Conservation (phyloP, 2,329 filamentous ascomycete species). For the Ambrosiella cleistominuta region DNA sequence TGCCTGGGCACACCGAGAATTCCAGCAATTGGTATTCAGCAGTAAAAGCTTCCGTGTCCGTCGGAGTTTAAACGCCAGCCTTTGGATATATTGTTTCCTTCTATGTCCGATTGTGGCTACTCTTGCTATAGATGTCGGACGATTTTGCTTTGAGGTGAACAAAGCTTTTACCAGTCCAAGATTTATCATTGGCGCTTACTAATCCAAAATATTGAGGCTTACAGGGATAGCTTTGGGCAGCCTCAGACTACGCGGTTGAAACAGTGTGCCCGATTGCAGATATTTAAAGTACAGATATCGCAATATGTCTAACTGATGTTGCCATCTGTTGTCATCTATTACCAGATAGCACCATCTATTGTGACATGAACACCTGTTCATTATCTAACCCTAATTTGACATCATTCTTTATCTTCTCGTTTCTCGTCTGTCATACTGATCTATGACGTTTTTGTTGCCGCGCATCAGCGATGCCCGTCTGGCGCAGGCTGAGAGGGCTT, state of each 20-base stretch:
- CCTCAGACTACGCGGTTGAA: background rate
- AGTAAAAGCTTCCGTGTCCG: background rate
- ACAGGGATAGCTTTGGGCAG: background rate
- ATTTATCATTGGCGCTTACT: no score
- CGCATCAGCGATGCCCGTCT: slow-evolving; percentile 23
- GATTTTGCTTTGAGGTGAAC: background rate
- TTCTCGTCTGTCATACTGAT: background rate
- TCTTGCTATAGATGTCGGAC: background rate
- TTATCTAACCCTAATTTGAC: background rate
- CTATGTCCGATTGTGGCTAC: background rate
- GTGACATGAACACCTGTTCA: background rate
- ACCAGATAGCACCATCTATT: no score
- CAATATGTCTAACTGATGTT: background rate
- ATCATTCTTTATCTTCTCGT: background rate
- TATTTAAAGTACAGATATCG: background rate
- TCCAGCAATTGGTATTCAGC: background rate
- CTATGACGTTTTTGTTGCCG: background rate
- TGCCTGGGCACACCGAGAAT: no score
- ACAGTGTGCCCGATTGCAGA: background rate
- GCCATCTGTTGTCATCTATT: no score
- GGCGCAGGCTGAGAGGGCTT: slow-evolving; percentile 14
- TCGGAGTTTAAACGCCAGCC: background rate
- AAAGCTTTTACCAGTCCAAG: background rate
- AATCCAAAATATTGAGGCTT: no score
- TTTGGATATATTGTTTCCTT: no score